Conservation (phyloP, 257 asterid species). For the Eucommia ulmoides region DNA sequence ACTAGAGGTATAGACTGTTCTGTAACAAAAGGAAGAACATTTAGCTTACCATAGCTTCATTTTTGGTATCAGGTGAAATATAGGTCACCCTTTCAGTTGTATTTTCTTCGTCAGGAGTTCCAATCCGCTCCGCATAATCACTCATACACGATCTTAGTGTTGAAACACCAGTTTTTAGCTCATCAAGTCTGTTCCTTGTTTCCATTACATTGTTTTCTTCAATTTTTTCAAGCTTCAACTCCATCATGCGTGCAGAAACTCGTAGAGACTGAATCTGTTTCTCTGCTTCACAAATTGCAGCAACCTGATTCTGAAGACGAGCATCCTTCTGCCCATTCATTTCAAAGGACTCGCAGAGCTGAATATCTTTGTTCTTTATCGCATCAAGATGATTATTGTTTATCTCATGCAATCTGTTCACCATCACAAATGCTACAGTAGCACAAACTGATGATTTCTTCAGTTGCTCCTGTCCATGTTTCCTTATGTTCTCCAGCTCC, state of each 20-base stretch:
- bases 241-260: too few species aligned
- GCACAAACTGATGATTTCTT: conserved; percentile 61
- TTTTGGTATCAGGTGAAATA: conserved; percentile 15
- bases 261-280: conserved; percentile 33
- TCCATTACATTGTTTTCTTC: conserved; percentile 38
- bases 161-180: conserved; percentile 49
- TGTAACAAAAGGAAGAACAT: conserved; percentile 8
- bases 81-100: conserved; percentile 11
- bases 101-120: conserved; percentile 17
- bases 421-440: conserved; percentile 59
- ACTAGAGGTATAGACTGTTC: conserved; percentile 2
- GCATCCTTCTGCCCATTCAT: conserved; percentile 23
- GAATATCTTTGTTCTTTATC: conserved; percentile 28
- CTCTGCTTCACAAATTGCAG: conserved; percentile 28
- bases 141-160: conserved; percentile 41
- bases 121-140: conserved; percentile 24
- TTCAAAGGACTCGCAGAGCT: conserved; percentile 31
- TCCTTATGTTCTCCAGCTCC: conserved; percentile 40
- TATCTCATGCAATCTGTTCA: conserved; percentile 59
- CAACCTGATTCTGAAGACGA: conserved; percentile 31
- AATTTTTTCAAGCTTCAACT: conserved; percentile 34
- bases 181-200: conserved; percentile 48
- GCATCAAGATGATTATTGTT: conserved; percentile 33
- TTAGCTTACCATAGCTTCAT: conserved; percentile 40
- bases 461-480: conserved; percentile 44